These are phyloP conservation scores for Cryphonectria parasitica DNA, from an alignment of 2,329 filamentous ascomycete genomes.

Conservation along the genomic window DNA sequence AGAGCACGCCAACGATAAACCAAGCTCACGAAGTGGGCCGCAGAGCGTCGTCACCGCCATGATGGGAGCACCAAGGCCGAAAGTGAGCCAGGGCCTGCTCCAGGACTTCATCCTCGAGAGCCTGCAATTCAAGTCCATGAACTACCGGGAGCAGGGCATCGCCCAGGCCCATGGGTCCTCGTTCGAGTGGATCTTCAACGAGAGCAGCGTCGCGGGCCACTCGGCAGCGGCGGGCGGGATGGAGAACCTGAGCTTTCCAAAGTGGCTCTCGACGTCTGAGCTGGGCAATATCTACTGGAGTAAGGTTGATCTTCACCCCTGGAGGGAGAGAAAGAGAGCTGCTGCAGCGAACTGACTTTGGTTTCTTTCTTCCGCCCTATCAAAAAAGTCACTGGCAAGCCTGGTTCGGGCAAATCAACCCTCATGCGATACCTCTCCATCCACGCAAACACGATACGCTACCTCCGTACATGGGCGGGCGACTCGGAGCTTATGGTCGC, in stretches of 20 bases:
- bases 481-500: slow-evolving; percentile 38
- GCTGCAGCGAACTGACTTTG: not conserved
- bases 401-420: slow-evolving; percentile 52
- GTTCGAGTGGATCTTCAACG: slow-evolving; percentile 24
- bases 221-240: not conserved
- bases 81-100: slow-evolving; percentile 11
- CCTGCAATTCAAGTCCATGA: slow-evolving; percentile 21
- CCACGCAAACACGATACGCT: slow-evolving; percentile 29
- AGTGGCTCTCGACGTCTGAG: slow-evolving; percentile 24
- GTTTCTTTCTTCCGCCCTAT: too few species aligned
- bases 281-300: slow-evolving; percentile 26
- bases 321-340: too few species aligned
- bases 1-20: not conserved
- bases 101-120: slow-evolving; percentile 26
- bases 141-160: slow-evolving; percentile 20
- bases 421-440: slow-evolving; percentile 46
- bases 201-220: not conserved
- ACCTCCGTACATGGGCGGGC: slow-evolving; percentile 36
- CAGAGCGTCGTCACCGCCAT: not conserved
- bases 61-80: not conserved
- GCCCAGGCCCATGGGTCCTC: slow-evolving; percentile 21
- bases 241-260: slow-evolving; percentile 11
- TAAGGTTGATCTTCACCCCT: not conserved
- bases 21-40: not conserved
- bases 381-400: slow-evolving; percentile 43